Conservation (phyloP, 768 basidiomycete species). For the Gloeopeniophorella convolvens region DNA sequence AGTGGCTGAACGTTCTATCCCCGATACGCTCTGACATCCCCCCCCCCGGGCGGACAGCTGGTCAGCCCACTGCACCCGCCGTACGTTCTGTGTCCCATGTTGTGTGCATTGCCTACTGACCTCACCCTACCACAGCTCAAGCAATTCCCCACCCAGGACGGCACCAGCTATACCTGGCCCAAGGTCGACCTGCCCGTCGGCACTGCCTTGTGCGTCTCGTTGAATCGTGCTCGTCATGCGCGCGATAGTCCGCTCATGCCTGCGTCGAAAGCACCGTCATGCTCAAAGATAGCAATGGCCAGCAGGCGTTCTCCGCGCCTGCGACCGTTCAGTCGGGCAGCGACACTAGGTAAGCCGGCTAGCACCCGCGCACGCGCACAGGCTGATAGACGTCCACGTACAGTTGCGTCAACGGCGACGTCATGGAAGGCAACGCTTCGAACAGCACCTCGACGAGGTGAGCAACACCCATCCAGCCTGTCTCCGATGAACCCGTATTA, state of each 20-base stretch:
- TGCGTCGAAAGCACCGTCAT: slow-evolving; percentile 39
- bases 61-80: slow-evolving; percentile 43
- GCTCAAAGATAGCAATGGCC: slow-evolving; percentile 55
- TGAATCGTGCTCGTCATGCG: neutral
- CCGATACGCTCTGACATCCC: neutral
- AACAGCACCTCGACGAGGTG: neutral
- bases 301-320: slow-evolving; percentile 43
- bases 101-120: slow-evolving; percentile 3
- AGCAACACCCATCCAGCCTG: neutral
- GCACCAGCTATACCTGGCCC: slow-evolving; percentile 45
- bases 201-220: slow-evolving; percentile 40
- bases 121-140: slow-evolving; percentile 38
- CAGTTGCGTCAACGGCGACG: slow-evolving; percentile 13
- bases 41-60: slow-evolving; percentile 33
- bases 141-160: slow-evolving; percentile 41
- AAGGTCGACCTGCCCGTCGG: slow-evolving; percentile 39
- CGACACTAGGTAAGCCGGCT: slow-evolving; percentile 31
- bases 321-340: slow-evolving; percentile 37
- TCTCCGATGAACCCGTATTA: neutral
- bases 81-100: slow-evolving; percentile 32
- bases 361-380: neutral
- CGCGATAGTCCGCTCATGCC: neutral
- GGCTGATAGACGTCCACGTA: neutral
- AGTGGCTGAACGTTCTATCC: too few relatives aligned
- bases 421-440: slow-evolving; percentile 10